Evolutionary conservation across 108 stramenopile species (phyloP), one percentile per base, ranked within the genome.

Genomic region (Cyclotella atomus): DNA sequence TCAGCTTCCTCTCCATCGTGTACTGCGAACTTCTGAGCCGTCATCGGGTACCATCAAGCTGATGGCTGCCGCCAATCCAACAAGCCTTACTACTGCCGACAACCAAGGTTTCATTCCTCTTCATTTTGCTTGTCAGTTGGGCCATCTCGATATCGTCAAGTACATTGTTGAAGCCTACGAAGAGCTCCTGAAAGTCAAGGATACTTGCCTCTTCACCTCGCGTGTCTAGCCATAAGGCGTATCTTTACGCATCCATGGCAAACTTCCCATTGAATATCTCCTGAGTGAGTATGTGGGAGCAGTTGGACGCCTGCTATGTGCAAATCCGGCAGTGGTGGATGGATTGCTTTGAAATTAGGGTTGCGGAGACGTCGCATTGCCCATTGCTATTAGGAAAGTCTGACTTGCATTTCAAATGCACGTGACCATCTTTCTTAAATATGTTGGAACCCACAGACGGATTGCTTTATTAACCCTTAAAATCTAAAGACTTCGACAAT

Each of bases 1-100:
- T 14, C 62, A 34, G 20, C 43, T 63, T 38, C 62, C 21, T 8
- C 34, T 63, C n/a, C 62, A 63, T 63, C 34, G 62, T 5, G 62
- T 6, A 41, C 24, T 63, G 21, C 12, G 6, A 10, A 24, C 36
- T 44, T 9, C 9, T 14, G 34, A 41, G 2, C 6, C 7, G 5
- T 41, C 62, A 3, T 10, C 19, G 9, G 62, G 62, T 27, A 34
- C 62, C 8, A 63, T 63, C 62, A 63, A 41, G 62, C 23, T 63
- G 34, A 41, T 63, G 41, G 62, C 19, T 15, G 23, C 9, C 9
- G 62, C 35, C 32, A 24, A 63, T 63, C 62, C 62, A 10, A 3
- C 5, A 14, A 27, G 41, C n/a, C 35, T 63, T 38, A 24, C 14
- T 7, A 36, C 19, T 7, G 41, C 21, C 15, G 62, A 63, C 35